Evolutionary conservation across 345 rosid genomes (phyloP).

Genomic region (Crucihimalaya himalaica): DNA sequence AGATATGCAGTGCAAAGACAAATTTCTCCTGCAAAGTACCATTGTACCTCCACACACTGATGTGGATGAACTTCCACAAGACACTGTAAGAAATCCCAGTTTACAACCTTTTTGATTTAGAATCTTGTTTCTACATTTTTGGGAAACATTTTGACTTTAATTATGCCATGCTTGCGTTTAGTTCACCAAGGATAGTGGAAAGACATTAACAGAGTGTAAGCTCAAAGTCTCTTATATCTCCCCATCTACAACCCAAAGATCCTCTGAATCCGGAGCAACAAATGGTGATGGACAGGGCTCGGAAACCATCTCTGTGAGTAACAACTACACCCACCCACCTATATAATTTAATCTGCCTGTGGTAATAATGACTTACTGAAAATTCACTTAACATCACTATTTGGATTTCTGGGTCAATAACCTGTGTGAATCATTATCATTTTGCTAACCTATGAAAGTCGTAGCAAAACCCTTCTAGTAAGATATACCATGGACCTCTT

Average conservation of each 20-base stretch:
- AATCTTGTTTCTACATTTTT: not conserved
- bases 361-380: not conserved
- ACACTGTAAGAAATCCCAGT: constrained; percentile 55
- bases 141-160: not conserved
- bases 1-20: constrained; percentile 96
- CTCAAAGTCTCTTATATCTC: constrained; percentile 74
- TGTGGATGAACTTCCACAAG: constrained; percentile 82
- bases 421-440: not conserved
- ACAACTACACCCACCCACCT: not conserved
- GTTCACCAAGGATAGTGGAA: constrained; percentile 83
- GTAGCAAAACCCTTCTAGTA: constrained; percentile 15
- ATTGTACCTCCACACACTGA: constrained; percentile 71
- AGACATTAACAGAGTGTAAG: constrained; percentile 70
- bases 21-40: constrained; percentile 92
- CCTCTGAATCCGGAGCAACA: constrained; percentile 52
- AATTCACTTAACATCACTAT: not conserved
- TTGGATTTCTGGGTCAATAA: not conserved
- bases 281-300: constrained; percentile 50
- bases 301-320: constrained; percentile 70
- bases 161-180: constrained; percentile 34
- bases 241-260: constrained; percentile 57
- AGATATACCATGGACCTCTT: not conserved
- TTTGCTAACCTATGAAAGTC: not conserved
- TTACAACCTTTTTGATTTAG: not conserved
- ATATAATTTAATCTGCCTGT: constrained; percentile 7